phyloP scores from a whole-genome alignment of 1,139 yeast genomes.

The Pichia cactophila region DNA sequence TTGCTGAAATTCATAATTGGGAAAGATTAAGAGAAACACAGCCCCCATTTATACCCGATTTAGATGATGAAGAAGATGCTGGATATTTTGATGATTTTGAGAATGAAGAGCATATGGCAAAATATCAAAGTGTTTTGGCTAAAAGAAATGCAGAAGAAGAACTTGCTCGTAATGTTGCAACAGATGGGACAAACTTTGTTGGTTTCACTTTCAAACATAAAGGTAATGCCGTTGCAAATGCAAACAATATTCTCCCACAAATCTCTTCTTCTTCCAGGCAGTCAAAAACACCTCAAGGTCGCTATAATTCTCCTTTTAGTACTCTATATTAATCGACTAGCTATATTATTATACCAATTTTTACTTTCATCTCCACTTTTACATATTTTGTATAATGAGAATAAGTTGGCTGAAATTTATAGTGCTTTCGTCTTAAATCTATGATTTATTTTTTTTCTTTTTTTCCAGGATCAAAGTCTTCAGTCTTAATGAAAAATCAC shows the following conservation, averaged over 20 bases:
- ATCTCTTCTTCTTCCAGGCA: constrained; percentile 19
- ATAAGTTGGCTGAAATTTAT: background rate
- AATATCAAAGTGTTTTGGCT: constrained; percentile 77
- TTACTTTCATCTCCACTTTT: too few species aligned
- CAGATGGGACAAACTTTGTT: constrained; percentile 65
- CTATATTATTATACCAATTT: background rate
- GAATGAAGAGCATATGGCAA: constrained; percentile 94
- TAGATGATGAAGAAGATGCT: constrained; percentile 95
- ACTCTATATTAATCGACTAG: constrained; percentile 25
- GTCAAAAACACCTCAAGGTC: constrained; percentile 17
- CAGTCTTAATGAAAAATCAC: too few species aligned
- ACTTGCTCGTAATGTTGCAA: constrained; percentile 48
- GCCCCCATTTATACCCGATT: constrained; percentile 95
- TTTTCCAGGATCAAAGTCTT: background rate
- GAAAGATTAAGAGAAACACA: constrained; percentile 54
- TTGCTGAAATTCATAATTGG: constrained; percentile 72
- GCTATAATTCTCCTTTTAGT: constrained; percentile 29
- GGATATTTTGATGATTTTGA: constrained; percentile 98
- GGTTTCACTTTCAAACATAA: constrained; percentile 96
- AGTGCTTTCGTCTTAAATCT: too few species aligned
- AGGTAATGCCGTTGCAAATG: constrained; percentile 51
- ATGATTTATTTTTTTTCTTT: background rate
- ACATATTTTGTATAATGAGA: background rate
- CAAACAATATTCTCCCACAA: constrained; percentile 27
- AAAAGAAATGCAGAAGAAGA: constrained; percentile 47